Percentiles rank a stretch among this genome's conserved stretches.
These are phyloP conservation scores for Oxytropis ochrocephala DNA, from an alignment of 306 rosid genomes.

Conservation along the genomic window DNA sequence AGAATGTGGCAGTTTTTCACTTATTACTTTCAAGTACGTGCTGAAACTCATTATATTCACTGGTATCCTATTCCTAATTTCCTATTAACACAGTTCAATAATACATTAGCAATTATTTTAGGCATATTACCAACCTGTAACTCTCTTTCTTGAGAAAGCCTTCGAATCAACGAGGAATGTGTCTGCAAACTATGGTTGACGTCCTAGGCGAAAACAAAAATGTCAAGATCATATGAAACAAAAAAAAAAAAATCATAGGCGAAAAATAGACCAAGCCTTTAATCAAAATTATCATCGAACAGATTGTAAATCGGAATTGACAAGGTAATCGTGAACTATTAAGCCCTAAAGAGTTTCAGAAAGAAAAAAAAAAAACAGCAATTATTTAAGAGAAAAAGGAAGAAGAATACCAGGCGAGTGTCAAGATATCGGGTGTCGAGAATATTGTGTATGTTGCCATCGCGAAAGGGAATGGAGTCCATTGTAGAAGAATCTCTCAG, in stretches of 20 bases:
- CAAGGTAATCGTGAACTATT: background rate
- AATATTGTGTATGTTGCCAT: slow-evolving; percentile 57
- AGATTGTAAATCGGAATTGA: background rate
- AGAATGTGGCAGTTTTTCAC: background rate
- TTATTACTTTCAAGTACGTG: background rate
- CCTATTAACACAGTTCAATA: background rate
- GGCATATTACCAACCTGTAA: slow-evolving; percentile 61
- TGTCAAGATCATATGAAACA: background rate
- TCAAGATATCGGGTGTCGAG: slow-evolving; percentile 44
- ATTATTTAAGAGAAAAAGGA: background rate
- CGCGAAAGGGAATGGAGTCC: slow-evolving; percentile 67
- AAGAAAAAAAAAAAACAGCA: too few species aligned
- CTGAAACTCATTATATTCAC: too few species aligned
- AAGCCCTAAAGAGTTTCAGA: background rate
- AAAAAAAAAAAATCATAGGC: background rate
- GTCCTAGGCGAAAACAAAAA: slow-evolving; percentile 34
- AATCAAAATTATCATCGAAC: background rate
- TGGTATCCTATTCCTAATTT: background rate
- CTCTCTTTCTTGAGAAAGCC: slow-evolving; percentile 77
- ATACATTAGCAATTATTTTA: background rate
- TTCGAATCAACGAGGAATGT: slow-evolving; percentile 80
- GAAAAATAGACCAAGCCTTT: background rate
- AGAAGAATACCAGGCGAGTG: slow-evolving; percentile 43
- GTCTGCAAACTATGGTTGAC: slow-evolving; percentile 57
- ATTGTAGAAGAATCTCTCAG: slow-evolving; percentile 31